These are phyloP conservation scores for Wickerhamomyces canadensis DNA, from an alignment of 805 yeast genomes.

Conservation along the genomic window DNA sequence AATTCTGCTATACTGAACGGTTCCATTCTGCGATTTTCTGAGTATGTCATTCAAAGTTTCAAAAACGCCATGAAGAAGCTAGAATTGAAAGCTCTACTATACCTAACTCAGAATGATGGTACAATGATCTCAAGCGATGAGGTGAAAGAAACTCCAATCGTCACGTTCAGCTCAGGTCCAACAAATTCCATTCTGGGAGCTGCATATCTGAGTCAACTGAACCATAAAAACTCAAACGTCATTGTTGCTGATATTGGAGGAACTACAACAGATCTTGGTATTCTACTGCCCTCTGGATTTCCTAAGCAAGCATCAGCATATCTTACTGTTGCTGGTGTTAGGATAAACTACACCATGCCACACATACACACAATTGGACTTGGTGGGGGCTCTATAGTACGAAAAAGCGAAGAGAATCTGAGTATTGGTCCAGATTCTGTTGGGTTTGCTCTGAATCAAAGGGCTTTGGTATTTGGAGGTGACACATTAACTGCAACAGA, in stretches of 20 bases:
- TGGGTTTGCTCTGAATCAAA: slow-evolving; percentile 30
- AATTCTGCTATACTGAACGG: slow-evolving; percentile 41
- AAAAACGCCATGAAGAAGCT: slow-evolving; percentile 28
- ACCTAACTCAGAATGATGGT: slow-evolving; percentile 44
- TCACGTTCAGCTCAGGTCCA: slow-evolving; percentile 44
- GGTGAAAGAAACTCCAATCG: slow-evolving; percentile 36
- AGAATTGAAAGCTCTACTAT: slow-evolving; percentile 34
- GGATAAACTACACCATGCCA: slow-evolving; percentile 46
- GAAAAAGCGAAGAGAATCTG: slow-evolving; percentile 21
- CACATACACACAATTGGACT: slow-evolving; percentile 44
- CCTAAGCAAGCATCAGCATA: slow-evolving; percentile 41
- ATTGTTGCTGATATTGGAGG: slow-evolving; percentile 47
- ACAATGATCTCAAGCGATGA: slow-evolving; percentile 37
- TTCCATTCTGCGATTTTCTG: slow-evolving; percentile 35
- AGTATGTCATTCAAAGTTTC: slow-evolving; percentile 33
- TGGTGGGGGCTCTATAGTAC: slow-evolving; percentile 45
- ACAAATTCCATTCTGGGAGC: slow-evolving; percentile 46
- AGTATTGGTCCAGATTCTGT: slow-evolving; percentile 45
- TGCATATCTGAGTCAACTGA: slow-evolving; percentile 31
- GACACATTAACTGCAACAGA: slow-evolving; percentile 34
- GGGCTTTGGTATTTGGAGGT: slow-evolving; percentile 39
- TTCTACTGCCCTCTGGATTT: slow-evolving; percentile 39
- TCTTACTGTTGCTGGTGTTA: slow-evolving; percentile 40
- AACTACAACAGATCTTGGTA: slow-evolving; percentile 46
- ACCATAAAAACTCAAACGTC: slow-evolving; percentile 21